Evolutionary conservation across 805 yeast species (phyloP), one percentile per base, ranked within the genome.

Genomic region (Hanseniaspora clermontiae): DNA sequence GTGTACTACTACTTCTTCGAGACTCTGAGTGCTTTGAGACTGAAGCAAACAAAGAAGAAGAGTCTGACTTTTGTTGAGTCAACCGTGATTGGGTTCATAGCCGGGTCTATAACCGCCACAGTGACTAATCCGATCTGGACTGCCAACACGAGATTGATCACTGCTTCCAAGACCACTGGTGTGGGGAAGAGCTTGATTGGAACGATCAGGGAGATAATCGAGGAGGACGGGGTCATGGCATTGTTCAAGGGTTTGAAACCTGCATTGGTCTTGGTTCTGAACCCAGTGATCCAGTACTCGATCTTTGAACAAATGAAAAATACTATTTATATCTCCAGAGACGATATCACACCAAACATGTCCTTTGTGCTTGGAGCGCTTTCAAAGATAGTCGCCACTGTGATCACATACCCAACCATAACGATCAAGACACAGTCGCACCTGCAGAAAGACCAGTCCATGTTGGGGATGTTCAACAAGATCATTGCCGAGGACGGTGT

Each of bases 51-150:
- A 4, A 48, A 29, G 11, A 60, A 59, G 29, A 47, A 46, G 48
- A 81, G 80, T 2, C 66, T 82, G 62, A 70, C 80, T 31, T 81
- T 95, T 1, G 54, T 74, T 5, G 89, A 87, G 69, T 78, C 87
- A 55, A 83, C 88, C 63, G 59, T 76, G 6, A 82, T 89, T 2
- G 95, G 97, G 31, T 83, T 93, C 0, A 74, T 87, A 64, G 95
- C 96, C 1, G 96, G 97, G 0, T 78, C 89, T 10, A 78, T 88
- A 40, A 88, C 96, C 3, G 85, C 89, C 51, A 72, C 85, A 20
- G 76, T 82, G 11, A 82, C 95, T 12, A 89, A 89, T 68, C 97
- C 97, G 27, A 81, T 87, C 62, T 89, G 97, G 97, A 95, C 89
- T 46, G 93, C 95, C 47, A 89, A 89, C 67, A 89, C 97, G 2